Base-by-base conservation (phyloP, 768 basidiomycete species). In the Baorangia bicolor region DNA sequence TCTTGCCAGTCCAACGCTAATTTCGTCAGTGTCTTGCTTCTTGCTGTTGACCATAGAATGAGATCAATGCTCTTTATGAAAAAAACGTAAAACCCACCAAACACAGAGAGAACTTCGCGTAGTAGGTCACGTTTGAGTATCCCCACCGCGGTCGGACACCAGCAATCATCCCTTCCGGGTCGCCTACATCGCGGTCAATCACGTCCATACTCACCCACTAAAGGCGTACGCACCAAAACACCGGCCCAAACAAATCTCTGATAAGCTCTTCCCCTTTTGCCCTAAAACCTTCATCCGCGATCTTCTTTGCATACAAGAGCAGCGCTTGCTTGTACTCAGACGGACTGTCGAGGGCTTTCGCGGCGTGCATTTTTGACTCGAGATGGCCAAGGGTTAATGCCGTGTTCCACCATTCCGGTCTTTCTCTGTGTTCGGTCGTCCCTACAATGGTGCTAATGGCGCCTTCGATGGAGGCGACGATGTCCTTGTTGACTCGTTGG, bases 191-290 rank as follows among this genome's bases (percentile, higher is more conserved):
- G 30, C 50, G 1, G 2, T 50, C 55, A 51, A 30, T 18, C 37
- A 35, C n/a, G 18, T 14, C 23, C 35, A 23, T 11, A 39, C 56
- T 53, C 25, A n/a, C n/a, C n/a, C n/a, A 40, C 20, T 23, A 10
- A 20, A 18, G 20, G 14, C 7, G 7, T 48, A 81, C 90, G 55
- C 66, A 95, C 95, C 86, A 89, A 73, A 92, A 96, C 37, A 94
- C 75, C 0, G 94, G 95, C 16, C 95, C 94, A 63, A 90, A 86
- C 49, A 98, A 77, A 59, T 98, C 97, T 70, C 83, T 88, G 47
- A 96, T 82, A 52, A 99, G 71, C 70, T 98, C 96, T 69, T 97
- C 95, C 18, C 86, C 94, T 69, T 95, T 94, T 35, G 77, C 88
- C 57, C 83, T 77, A 69, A 93, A 94, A 0, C 90, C 94, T 69